Base-by-base conservation (phyloP, 352 stramenopile species). In the Globisporangium nagaii region DNA sequence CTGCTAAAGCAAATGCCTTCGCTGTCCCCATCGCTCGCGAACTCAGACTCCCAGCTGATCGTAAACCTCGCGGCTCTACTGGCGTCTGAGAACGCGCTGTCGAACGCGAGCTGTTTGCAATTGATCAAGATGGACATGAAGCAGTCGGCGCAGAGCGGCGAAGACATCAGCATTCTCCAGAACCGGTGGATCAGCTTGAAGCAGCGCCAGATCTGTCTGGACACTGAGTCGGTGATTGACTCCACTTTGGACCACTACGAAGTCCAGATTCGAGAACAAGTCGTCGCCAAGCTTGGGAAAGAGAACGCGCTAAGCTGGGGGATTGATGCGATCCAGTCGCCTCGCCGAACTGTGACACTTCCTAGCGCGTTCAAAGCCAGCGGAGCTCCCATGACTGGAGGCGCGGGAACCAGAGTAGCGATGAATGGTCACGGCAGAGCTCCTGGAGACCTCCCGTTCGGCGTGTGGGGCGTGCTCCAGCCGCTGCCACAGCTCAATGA, bases 271-370 rank as follows among this genome's bases (percentile, higher is more conserved):
- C 63, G 79, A 36, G 68, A 93, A 8, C 54, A 86, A 58, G 81
- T 89, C 19, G 70, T 93, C 1, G 58, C 61, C 10, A 86, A 85
- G n/a, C 66, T 95, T 8, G 79, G 75, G 1, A 75, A 72, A 31
- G 79, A 92, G 54, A 93, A 95, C 41, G 85, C 79, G 0, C 46
- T 95, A 20, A 90, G 71, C 9, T 95, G 85, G 85, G 83, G 79
- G 9, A 72, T 88, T 4, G 83, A 93, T 63, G 83, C 81, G 2
- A 85, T 95, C 11, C 85, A 95, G 42, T 92, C 81, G 0, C 85
- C 85, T 37, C 67, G 81, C 4, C 75, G 75, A 7, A 84, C 52
- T 22, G 11, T 39, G 49, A 34, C 58, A 24, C 15, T 66, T 47
- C 25, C 62, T 53, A 22, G 41, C 4, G 30, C 19, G 36, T 40